A percentile compares a stretch with the other conserved stretches of the same genome.
These are phyloP conservation scores for Camptophora hylomeconis DNA, from an alignment of 2,329 filamentous ascomycete species.

Conservation along the genomic window DNA sequence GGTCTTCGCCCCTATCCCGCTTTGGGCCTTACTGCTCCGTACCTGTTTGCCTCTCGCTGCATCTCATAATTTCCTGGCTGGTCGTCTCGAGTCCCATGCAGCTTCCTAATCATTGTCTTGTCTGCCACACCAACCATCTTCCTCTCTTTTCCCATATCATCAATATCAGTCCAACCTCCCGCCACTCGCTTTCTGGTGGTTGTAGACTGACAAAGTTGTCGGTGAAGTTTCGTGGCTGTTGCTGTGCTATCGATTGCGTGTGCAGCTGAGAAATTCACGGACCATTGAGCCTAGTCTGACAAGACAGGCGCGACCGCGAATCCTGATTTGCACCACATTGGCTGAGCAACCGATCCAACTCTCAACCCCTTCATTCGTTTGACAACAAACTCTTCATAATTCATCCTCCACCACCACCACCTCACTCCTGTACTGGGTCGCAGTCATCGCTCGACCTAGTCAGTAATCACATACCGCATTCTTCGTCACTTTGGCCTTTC, in stretches of 20 bases:
- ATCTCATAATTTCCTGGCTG: neutral
- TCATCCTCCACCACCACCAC: neutral
- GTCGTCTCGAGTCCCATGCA: no score
- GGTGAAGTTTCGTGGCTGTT: constrained; percentile 6
- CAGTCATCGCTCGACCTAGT: no score
- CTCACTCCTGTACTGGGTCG: constrained; percentile 1
- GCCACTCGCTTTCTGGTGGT: constrained; percentile 3
- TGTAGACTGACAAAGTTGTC: constrained; percentile 1
- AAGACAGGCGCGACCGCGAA: constrained; percentile 15
- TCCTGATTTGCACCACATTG: constrained; percentile 15
- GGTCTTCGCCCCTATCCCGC: no score
- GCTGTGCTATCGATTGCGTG: neutral
- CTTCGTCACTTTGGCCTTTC: constrained; percentile 1
- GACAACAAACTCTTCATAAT: constrained; percentile 16
- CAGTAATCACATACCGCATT: no score
- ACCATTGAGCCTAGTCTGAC: constrained; percentile 2
- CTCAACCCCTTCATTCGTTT: constrained; percentile 20
- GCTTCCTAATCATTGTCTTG: no score
- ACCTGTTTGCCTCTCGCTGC: neutral
- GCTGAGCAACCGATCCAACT: constrained; percentile 19
- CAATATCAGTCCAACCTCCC: no score
- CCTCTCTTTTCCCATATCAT: no score
- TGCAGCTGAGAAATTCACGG: constrained; percentile 2
- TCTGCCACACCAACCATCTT: no score
- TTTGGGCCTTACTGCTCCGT: neutral